Conservation (phyloP, 2,329 filamentous ascomycete species). For the Fusarium sp. region DNA sequence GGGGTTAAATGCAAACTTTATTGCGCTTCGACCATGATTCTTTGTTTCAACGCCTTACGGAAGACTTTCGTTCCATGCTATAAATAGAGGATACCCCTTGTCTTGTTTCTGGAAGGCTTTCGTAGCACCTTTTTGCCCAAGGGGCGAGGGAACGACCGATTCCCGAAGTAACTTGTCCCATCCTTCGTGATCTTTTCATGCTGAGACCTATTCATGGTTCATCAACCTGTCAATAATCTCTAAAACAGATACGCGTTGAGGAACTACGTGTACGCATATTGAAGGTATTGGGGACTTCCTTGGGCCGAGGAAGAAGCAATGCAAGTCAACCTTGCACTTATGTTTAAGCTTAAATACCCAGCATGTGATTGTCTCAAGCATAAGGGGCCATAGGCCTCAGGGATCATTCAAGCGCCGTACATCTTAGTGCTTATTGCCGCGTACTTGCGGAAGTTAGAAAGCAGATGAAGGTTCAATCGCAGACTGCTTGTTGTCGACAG, state of each 20-base stretch:
- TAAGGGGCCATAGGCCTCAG: neutral
- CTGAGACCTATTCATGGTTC: too few relatives aligned
- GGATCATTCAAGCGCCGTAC: neutral
- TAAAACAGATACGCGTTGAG: accelerated
- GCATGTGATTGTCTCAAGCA: neutral
- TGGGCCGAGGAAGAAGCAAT: neutral
- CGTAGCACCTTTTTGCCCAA: accelerated
- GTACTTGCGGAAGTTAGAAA: neutral
- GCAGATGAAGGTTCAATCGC: neutral
- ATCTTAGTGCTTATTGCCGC: neutral
- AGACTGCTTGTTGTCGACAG: neutral
- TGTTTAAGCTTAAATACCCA: conserved; percentile 1
- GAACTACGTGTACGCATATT: neutral
- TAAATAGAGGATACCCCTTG: neutral
- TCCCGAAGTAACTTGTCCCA: too few relatives aligned
- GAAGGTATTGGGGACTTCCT: neutral
- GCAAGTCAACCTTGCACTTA: neutral
- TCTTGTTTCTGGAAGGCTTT: neutral
- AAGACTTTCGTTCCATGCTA: neutral
- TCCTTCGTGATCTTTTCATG: neutral
- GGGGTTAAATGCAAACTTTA: neutral
- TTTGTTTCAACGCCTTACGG: neutral
- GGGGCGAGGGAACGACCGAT: neutral
- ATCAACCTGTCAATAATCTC: neutral
- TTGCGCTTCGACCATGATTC: neutral